Base-by-base conservation (phyloP, 805 yeast species). In the Wickerhamiella musiphila region DNA sequence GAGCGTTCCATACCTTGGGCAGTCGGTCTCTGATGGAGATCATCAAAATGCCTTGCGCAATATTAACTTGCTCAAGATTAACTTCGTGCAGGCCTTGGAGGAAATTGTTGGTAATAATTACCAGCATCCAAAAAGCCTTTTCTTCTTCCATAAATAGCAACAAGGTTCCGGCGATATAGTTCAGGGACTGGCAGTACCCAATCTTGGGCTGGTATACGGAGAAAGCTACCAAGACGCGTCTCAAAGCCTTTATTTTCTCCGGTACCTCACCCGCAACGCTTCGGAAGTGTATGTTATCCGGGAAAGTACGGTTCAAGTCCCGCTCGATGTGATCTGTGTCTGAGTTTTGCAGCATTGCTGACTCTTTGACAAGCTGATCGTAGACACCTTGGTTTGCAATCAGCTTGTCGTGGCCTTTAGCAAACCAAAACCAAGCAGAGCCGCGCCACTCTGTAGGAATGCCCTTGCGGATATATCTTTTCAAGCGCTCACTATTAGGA, bases 401-500 rank as follows among this genome's bases (percentile, higher is more conserved):
- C 35, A 82, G 54, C 42, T 65, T 65, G 33, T 78, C 90, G 34
- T 72, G 65, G 2, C 96, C 98, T 17, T 73, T 73, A 6, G 93
- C 93, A 53, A 79, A 86, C 59, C 72, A 75, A 64, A 90, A 86
- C 98, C 98, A 86, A 1, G 95, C 94, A 42, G 70, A 68, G 1
- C 98, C 98, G 42, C 98, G 61, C 95, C 94, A 86, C 49, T 82
- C 94, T 0, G 94, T 84, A 0, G 98, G 96, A 8, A 86, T 74
- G 9, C 98, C 98, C 50, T 78, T 78, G 35, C 95, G 66, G 9
- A 90, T 70, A 46, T 79, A 74, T 36, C 92, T 66, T 47, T 78
- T 76, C 40, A 82, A 40, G 26, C 42, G 43, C 35, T 46, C 49
- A 32, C 49, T 43, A 18, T 42, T 43, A 0, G 57, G 47, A 1